Evolutionary conservation across 768 basidiomycete species (phyloP).

Genomic region (Boletus barrowsii): DNA sequence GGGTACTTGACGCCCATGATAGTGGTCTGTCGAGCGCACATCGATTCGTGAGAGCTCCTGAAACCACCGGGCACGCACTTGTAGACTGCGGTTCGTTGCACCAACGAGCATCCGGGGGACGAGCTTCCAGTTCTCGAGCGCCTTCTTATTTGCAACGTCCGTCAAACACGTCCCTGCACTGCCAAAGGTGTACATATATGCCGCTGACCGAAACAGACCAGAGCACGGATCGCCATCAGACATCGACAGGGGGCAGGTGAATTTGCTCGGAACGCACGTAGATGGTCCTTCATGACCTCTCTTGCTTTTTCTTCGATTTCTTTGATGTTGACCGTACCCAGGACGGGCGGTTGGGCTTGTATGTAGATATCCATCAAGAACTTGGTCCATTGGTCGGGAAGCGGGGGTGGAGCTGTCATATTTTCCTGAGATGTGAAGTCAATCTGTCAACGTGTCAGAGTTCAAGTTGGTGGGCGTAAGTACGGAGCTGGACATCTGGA

Average conservation of each 20-base stretch:
- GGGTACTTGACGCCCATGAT: conserved; percentile 66
- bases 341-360: conserved; percentile 18
- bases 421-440: not conserved
- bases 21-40: conserved; percentile 46
- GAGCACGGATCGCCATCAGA: not conserved
- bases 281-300: conserved; percentile 56
- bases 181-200: conserved; percentile 75
- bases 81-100: conserved; percentile 53
- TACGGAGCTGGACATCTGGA: no score
- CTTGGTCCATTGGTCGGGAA: conserved; percentile 27
- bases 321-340: conserved; percentile 60
- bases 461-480: not conserved
- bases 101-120: conserved; percentile 78
- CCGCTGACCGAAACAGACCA: conserved; percentile 35
- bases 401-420: conserved; percentile 20
- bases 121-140: conserved; percentile 66
- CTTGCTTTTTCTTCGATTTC: conserved; percentile 66
- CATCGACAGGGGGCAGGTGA: not conserved
- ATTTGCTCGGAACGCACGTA: conserved; percentile 37
- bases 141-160: conserved; percentile 59
- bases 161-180: conserved; percentile 74
- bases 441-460: no score
- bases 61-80: conserved; percentile 39
- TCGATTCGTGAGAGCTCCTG: not conserved
- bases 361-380: conserved; percentile 23